Evolutionary conservation across 495 filamentous ascomycete genomes (phyloP).

Genomic region (Xylaria sp.): DNA sequence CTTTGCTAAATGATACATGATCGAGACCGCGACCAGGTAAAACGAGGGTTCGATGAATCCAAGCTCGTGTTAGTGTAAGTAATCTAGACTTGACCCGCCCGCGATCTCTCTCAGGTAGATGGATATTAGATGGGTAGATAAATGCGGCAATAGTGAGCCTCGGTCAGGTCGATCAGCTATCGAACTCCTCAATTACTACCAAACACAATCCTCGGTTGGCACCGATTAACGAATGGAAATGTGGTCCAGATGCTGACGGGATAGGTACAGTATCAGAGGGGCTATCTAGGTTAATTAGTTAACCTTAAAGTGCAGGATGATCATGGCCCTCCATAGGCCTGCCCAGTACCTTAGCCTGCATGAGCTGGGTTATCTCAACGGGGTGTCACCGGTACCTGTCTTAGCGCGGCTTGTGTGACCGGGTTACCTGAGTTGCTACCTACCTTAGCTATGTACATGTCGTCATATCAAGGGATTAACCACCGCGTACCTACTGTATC

Average conservation of each 20-base stretch:
- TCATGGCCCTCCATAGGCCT: too few relatives aligned
- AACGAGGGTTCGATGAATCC: neutral
- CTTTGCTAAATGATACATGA: conserved; percentile 97
- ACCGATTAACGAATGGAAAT: neutral
- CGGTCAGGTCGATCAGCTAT: conserved; percentile 2
- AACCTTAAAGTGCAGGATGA: too few relatives aligned
- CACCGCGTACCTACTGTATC: neutral
- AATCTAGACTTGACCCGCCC: conserved; percentile 6
- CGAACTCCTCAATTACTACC: neutral
- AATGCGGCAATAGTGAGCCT: conserved; percentile 2
- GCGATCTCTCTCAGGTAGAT: neutral
- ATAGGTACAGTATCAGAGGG: conserved; percentile 2
- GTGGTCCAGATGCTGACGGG: neutral
- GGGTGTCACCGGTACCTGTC: conserved; percentile 1
- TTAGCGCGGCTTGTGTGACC: neutral
- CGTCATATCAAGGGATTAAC: conserved; percentile 16
- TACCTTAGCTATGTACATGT: neutral
- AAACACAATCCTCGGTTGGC: conserved; percentile 1
- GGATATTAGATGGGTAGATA: too few relatives aligned
- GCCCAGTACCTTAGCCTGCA: neutral
- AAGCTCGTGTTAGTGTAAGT: neutral
- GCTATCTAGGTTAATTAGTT: neutral
- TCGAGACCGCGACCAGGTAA: conserved; percentile 23
- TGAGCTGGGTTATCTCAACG: neutral
- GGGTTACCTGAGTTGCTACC: neutral